Evolutionary conservation across 306 rosid species (phyloP).

Genomic region (Quercus parvula): DNA sequence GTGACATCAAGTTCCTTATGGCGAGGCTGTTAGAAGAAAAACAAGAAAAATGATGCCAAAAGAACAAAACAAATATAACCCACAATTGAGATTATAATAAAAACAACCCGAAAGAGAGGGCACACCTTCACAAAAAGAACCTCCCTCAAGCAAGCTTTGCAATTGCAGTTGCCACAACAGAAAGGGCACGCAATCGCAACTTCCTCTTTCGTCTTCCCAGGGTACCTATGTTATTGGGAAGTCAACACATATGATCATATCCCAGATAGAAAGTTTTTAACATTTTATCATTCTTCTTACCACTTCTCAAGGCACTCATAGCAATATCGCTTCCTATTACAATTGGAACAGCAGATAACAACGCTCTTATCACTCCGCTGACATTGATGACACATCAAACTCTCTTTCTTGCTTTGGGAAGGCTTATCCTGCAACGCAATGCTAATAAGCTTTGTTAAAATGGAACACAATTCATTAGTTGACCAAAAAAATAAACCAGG

Average conservation of each 20-base stretch:
- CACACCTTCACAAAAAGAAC: constrained; percentile 33
- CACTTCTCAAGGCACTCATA: constrained; percentile 52
- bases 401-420: constrained; percentile 28
- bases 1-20: constrained; percentile 23
- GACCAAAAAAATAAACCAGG: background rate
- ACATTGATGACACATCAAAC: constrained; percentile 83
- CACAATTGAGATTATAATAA: background rate
- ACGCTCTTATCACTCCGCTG: constrained; percentile 59
- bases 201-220: constrained; percentile 48
- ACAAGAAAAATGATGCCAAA: background rate
- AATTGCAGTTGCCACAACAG: constrained; percentile 64
- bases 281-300: constrained; percentile 24
- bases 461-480: background rate
- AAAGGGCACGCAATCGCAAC: constrained; percentile 49
- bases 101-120: background rate
- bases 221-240: constrained; percentile 48
- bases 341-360: constrained; percentile 46
- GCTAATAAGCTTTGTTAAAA: constrained; percentile 9
- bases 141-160: constrained; percentile 66
- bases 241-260: constrained; percentile 1
- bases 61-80: background rate
- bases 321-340: constrained; percentile 53
- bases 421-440: too few relatives aligned
- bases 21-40: constrained; percentile 30
- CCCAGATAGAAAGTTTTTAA: background rate